phyloP scores from a whole-genome alignment of 2,329 filamentous ascomycete species.

The Colletotrichum ledebouriae region DNA sequence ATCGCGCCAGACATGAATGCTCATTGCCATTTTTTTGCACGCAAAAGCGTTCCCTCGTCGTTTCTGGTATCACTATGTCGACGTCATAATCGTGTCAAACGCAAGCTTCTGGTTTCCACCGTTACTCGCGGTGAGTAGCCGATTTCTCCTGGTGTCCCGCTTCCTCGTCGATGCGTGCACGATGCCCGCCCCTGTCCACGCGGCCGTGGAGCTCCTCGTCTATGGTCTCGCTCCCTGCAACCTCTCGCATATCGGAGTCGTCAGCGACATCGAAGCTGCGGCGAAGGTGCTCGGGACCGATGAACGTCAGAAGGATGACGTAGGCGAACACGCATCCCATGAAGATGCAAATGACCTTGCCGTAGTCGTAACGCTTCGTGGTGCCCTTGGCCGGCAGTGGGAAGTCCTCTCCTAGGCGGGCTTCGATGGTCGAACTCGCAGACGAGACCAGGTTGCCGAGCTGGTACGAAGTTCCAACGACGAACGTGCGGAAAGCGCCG shows the following conservation, averaged over 20 bases:
- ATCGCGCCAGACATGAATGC: too few species aligned
- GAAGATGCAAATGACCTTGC: constrained; percentile 90
- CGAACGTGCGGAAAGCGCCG: constrained; percentile 79
- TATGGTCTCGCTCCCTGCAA: constrained; percentile 56
- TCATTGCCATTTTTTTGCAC: too few species aligned
- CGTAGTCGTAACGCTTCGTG: constrained; percentile 75
- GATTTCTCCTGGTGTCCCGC: constrained; percentile 38
- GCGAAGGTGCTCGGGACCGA: constrained; percentile 70
- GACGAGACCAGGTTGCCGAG: constrained; percentile 81
- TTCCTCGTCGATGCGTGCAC: constrained; percentile 27
- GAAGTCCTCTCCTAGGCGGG: constrained; percentile 80
- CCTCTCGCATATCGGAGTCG: constrained; percentile 62
- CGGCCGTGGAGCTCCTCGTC: constrained; percentile 28
- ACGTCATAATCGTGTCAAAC: background rate
- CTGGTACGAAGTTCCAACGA: constrained; percentile 81
- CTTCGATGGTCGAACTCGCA: constrained; percentile 81
- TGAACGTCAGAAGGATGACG: constrained; percentile 70
- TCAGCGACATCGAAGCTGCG: constrained; percentile 65
- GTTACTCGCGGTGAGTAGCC: constrained; percentile 33
- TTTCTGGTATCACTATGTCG: background rate
- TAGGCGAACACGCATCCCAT: constrained; percentile 85
- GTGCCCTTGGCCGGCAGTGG: constrained; percentile 72
- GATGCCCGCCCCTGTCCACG: background rate
- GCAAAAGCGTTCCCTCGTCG: background rate
- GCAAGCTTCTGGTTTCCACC: too few species aligned